Percentiles rank a stretch among this genome's conserved stretches.
Evolutionary conservation across 257 asterid genomes (phyloP).

Genomic region (Linaria vulgaris): DNA sequence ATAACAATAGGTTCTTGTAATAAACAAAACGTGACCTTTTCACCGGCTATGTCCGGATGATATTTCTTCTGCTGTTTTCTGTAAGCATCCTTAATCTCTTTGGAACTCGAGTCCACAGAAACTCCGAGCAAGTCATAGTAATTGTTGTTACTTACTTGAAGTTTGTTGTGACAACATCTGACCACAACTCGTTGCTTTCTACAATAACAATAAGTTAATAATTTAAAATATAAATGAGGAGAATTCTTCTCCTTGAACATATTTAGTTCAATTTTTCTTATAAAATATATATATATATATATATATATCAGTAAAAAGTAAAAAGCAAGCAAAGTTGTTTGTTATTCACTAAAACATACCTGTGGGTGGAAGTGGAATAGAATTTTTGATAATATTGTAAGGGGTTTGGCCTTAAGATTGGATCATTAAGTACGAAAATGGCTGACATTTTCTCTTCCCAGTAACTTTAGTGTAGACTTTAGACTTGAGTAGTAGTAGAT

Average conservation of each 20-base stretch:
- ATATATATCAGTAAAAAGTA: no score
- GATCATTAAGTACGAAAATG: slow-evolving; percentile 28
- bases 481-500: no score
- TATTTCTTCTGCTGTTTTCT: slow-evolving; percentile 55
- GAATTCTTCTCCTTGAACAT: no score
- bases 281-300: no score
- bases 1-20: neutral
- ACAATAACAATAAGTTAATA: neutral
- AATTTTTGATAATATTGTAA: slow-evolving; percentile 21
- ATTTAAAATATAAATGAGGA: no score
- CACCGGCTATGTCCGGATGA: slow-evolving; percentile 67
- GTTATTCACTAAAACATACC: slow-evolving; percentile 18
- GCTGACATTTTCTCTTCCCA: slow-evolving; percentile 25
- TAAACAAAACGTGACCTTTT: slow-evolving; percentile 32
- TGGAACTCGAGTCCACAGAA: slow-evolving; percentile 43
- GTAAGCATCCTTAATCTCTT: slow-evolving; percentile 54
- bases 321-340: neutral
- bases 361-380: slow-evolving; percentile 20
- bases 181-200: slow-evolving; percentile 22
- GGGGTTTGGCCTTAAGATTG: slow-evolving; percentile 16
- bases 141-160: slow-evolving; percentile 35
- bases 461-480: slow-evolving; percentile 6
- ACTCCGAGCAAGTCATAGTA: slow-evolving; percentile 56
- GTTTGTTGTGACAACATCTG: slow-evolving; percentile 32
- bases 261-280: no score